A percentile compares a stretch with the other conserved stretches of the same genome.
Evolutionary conservation across 2,329 filamentous ascomycete species (phyloP).

Genomic region (Colletotrichum caudatum): DNA sequence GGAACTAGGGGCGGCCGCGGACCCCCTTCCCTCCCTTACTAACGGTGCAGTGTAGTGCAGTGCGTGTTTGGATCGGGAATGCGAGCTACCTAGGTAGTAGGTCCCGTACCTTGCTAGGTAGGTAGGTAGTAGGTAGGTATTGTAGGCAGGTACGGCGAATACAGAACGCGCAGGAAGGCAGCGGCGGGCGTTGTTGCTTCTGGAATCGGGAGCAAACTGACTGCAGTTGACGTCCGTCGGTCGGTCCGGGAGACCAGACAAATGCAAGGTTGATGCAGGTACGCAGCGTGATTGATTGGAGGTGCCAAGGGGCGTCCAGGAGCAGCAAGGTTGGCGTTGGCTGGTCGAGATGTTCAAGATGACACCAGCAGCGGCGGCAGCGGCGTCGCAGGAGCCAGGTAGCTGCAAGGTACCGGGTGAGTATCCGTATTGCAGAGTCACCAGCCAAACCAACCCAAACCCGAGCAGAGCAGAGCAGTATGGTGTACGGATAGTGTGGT

Average conservation of each 20-base stretch:
- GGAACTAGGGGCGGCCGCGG: conserved; percentile 22
- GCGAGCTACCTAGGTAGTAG: too few species aligned
- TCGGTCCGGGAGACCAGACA: neutral
- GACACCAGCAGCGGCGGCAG: neutral
- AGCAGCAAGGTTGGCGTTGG: neutral
- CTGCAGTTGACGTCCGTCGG: neutral
- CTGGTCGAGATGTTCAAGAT: neutral
- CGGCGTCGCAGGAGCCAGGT: conserved; percentile 1
- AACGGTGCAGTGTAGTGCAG: too few species aligned
- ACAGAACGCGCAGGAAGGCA: conserved; percentile 8
- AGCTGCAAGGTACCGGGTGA: conserved; percentile 9
- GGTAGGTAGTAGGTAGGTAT: too few species aligned
- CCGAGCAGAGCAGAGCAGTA: too few species aligned
- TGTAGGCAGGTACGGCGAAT: too few species aligned
- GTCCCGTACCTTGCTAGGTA: too few species aligned
- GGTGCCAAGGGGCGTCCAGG: neutral
- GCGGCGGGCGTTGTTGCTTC: neutral
- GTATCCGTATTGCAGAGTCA: conserved; percentile 5
- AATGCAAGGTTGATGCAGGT: conserved; percentile 16
- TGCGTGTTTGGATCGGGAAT: conserved; percentile 9
- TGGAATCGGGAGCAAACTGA: neutral
- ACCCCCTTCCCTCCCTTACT: conserved; percentile 13
- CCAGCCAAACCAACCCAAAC: neutral
- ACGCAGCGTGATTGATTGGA: conserved; percentile 10
- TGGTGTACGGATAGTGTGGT: too few species aligned